These are phyloP conservation scores for Dactylonectria macrodidyma DNA, from an alignment of 2,329 filamentous ascomycete species.

Conservation along the genomic window DNA sequence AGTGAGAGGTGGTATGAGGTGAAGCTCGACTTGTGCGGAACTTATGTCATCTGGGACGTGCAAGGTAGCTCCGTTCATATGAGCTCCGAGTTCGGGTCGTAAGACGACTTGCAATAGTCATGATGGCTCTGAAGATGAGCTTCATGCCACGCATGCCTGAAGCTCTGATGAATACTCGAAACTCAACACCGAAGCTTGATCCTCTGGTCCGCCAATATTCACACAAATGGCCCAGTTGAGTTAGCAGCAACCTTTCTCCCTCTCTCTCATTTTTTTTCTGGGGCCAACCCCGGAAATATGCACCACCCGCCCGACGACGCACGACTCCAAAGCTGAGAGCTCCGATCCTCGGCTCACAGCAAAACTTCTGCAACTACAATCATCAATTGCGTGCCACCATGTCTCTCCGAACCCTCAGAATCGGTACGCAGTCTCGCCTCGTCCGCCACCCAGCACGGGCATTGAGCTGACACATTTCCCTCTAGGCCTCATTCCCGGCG, in stretches of 20 bases:
- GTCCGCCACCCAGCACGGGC: not conserved
- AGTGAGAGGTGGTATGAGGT: not conserved
- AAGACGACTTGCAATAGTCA: not conserved
- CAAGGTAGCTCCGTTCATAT: not conserved
- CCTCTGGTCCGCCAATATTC: not conserved
- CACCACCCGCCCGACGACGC: conserved; percentile 31
- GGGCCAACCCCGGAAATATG: conserved; percentile 3
- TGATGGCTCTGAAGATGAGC: not conserved
- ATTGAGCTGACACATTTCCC: conserved; percentile 5
- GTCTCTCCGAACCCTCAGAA: conserved; percentile 60
- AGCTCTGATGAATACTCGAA: not conserved
- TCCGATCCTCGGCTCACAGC: conserved; percentile 46
- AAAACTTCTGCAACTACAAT: conserved; percentile 44
- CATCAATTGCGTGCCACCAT: conserved; percentile 50
- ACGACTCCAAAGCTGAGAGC: conserved; percentile 27
- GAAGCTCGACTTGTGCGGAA: not conserved
- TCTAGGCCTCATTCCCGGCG: conserved; percentile 94
- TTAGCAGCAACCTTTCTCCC: not conserved
- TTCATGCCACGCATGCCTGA: not conserved
- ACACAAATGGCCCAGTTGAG: not conserved
- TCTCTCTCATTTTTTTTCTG: conserved; percentile 4
- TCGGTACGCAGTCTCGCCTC: conserved; percentile 49
- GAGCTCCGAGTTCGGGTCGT: not conserved
- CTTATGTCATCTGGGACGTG: not conserved
- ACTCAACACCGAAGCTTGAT: conserved; percentile 4